Base-by-base conservation (phyloP, 257 asterid species). In the Lycium barbarum region DNA sequence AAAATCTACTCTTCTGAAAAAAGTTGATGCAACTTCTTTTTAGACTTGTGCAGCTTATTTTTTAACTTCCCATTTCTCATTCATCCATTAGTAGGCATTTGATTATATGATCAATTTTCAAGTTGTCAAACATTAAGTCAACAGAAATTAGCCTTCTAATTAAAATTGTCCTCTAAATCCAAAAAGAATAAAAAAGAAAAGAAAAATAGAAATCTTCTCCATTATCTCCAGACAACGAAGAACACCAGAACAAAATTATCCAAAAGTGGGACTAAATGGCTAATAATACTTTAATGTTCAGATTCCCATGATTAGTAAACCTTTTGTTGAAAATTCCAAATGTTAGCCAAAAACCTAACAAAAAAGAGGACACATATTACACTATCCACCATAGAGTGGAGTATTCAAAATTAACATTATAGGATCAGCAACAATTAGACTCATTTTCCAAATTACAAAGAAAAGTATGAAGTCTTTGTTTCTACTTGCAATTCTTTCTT, bases 371-470 rank as follows among this genome's bases (percentile, higher is more conserved):
- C 45, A 15, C n/a, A 33, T 79, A 84, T 83, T 88, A 87, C 87
- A 87, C 18, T n/a, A 6, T 45, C 58, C 18, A 45, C 38, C 18
- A 9, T 72, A 10, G n/a, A 38, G 9, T 72, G 10, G n/a, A 38
- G 9, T 45, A 73, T 45, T 73, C 61, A 74, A 74, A 26, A 20
- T 20, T 22, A 45, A 49, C 61, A 49, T 12, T 22, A 22, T 74
- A 49, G 33, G 81, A 49, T 49, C 57, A 74, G 40, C 14, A 49
- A 22, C 6, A 33, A 73, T 72, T 47, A 20, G 6, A 49, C 20
- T 22, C 11, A 0, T 74, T 74, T 74, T 72, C 82, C 45, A 45
- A 82, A 86, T 84, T 90, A 86, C 89, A 85, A 70, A 71, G 59
- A 55, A 78, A 71, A 82, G 18, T 74, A 82, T 83, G 5, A 86